Conservation (phyloP, 257 asterid species). For the Phtheirospermum japonicum region DNA sequence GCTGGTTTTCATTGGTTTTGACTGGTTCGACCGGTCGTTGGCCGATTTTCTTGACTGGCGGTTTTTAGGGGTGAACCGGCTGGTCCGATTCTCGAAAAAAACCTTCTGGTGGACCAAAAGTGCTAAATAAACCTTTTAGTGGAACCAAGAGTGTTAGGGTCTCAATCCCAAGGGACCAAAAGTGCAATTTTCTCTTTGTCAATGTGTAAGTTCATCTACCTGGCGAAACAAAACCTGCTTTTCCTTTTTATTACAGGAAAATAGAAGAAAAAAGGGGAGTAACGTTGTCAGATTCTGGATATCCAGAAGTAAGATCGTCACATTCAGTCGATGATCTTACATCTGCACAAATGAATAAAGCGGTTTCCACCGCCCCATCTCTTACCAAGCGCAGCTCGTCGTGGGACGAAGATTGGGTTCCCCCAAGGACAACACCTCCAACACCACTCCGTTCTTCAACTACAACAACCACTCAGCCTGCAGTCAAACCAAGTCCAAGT, state of each 20-base stretch:
- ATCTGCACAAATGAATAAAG: slow-evolving; percentile 54
- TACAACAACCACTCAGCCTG: slow-evolving; percentile 47
- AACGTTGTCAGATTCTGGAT: slow-evolving; percentile 62
- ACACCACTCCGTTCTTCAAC: slow-evolving; percentile 42
- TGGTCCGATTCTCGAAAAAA: too few species aligned
- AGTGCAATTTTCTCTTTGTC: not conserved
- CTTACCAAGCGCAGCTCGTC: slow-evolving; percentile 55
- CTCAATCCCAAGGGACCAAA: not conserved
- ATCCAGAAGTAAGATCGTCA: slow-evolving; percentile 48
- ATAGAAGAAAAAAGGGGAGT: slow-evolving; percentile 98
- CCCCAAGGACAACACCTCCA: slow-evolving; percentile 47
- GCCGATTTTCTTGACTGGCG: too few species aligned
- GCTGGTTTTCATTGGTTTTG: too few species aligned
- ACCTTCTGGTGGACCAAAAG: too few species aligned
- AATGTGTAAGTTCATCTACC: slow-evolving; percentile 3
- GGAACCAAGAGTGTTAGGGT: not conserved
- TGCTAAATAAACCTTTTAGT: not conserved
- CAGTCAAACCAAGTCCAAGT: slow-evolving; percentile 23
- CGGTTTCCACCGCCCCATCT: slow-evolving; percentile 42
- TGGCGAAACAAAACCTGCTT: not conserved
- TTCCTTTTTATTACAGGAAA: slow-evolving; percentile 48
- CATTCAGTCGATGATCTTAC: slow-evolving; percentile 38
- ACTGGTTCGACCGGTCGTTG: too few species aligned
- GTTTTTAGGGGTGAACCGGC: too few species aligned
- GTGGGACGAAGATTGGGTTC: slow-evolving; percentile 98